phyloP scores from a whole-genome alignment of 2,329 filamentous ascomycete genomes.

The Hymenotorrendiella dingleyae region DNA sequence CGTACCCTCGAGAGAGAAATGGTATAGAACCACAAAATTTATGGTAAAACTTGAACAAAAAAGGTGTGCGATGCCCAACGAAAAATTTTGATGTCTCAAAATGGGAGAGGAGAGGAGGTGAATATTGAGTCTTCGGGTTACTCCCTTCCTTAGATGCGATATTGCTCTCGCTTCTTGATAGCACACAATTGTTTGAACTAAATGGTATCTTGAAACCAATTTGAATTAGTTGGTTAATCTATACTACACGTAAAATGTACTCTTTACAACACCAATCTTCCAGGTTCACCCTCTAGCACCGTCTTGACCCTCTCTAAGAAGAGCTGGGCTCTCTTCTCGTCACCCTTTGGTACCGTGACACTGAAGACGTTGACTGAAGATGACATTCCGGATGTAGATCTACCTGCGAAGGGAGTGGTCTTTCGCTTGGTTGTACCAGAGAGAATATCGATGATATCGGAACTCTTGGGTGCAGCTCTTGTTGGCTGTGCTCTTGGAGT shows the following conservation, averaged over 20 bases:
- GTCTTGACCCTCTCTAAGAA: conserved; percentile 85
- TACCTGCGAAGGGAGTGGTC: conserved; percentile 19
- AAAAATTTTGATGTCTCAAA: no score
- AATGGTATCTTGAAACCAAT: neutral
- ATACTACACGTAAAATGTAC: neutral
- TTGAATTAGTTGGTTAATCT: no score
- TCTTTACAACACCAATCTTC: conserved; percentile 58
- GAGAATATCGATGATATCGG: conserved; percentile 81
- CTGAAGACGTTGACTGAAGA: conserved; percentile 72
- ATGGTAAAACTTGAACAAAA: no score
- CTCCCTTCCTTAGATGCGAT: no score
- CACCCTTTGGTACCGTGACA: conserved; percentile 69
- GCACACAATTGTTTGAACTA: no score
- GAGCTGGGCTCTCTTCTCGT: conserved; percentile 72
- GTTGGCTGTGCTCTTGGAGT: conserved; percentile 29
- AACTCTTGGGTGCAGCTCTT: conserved; percentile 40
- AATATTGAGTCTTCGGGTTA: no score
- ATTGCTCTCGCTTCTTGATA: no score
- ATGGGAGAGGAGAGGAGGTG: no score
- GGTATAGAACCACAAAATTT: no score
- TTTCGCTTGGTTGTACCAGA: conserved; percentile 38
- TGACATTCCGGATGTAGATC: conserved; percentile 41
- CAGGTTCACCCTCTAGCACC: conserved; percentile 75
- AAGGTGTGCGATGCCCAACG: no score
- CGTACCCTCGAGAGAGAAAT: no score